These are phyloP conservation scores for Cryptococcus sp. DNA, from an alignment of 1,284 basidiomycete genomes.

Conservation along the genomic window DNA sequence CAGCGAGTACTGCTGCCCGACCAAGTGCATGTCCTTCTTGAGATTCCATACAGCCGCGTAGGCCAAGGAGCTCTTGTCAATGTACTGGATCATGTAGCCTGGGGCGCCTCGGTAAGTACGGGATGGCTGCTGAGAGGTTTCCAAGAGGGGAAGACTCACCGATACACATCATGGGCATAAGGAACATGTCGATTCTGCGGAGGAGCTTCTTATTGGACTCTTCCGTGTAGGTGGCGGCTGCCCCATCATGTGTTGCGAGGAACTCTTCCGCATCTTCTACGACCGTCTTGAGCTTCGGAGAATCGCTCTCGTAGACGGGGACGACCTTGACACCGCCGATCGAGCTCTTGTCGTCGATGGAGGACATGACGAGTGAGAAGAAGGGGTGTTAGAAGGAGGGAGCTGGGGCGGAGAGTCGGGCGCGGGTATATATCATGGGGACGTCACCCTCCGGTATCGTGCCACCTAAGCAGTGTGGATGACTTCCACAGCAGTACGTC, in stretches of 20 bases:
- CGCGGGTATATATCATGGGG: too few species aligned
- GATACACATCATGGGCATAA: slow-evolving; percentile 9
- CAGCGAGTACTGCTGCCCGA: slow-evolving; percentile 6
- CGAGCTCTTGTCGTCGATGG: slow-evolving; percentile 3
- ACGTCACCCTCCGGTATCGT: too few species aligned
- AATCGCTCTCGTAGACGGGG: background rate
- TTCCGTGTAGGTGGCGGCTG: slow-evolving; percentile 1
- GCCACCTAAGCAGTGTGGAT: too few species aligned
- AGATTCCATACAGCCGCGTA: slow-evolving; percentile 7
- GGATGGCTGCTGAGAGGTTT: too few species aligned
- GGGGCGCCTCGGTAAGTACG: too few species aligned
- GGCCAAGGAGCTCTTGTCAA: slow-evolving; percentile 4
- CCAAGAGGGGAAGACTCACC: background rate
- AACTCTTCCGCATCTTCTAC: slow-evolving; percentile 6
- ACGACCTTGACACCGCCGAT: background rate
- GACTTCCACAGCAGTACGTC: too few species aligned
- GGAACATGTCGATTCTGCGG: slow-evolving; percentile 8
- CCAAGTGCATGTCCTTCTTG: slow-evolving; percentile 2
- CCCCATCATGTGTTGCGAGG: background rate
- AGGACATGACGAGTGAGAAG: background rate
- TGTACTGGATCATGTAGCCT: slow-evolving; percentile 1
- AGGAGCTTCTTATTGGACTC: slow-evolving; percentile 8
- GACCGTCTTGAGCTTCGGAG: background rate
- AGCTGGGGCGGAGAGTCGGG: too few species aligned
- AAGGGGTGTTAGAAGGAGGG: background rate